Conservation (phyloP, 2,329 filamentous ascomycete species). For the Aphanoascus verrucosus region DNA sequence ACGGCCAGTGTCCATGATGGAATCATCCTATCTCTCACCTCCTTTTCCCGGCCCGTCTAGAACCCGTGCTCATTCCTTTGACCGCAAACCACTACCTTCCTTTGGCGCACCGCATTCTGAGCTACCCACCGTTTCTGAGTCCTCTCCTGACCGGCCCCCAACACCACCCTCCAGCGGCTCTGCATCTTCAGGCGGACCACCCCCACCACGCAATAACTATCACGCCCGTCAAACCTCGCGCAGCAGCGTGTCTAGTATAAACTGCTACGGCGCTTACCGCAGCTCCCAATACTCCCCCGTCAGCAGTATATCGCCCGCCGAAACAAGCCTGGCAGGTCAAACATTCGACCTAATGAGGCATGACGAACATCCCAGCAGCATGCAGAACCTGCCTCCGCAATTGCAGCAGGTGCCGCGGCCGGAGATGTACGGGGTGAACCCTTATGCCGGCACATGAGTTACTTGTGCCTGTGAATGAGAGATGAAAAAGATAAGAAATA, state of each 20-base stretch:
- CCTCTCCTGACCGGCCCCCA: background rate
- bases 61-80: background rate
- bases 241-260: background rate
- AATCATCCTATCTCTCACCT: background rate
- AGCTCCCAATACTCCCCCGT: slow-evolving; percentile 3
- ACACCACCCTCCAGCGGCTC: slow-evolving; percentile 4
- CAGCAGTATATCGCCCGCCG: slow-evolving; percentile 6
- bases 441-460: slow-evolving; percentile 2
- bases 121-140: background rate
- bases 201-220: background rate
- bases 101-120: background rate
- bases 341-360: background rate
- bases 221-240: background rate
- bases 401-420: background rate
- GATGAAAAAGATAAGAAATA: background rate
- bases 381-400: background rate
- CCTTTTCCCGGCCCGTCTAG: background rate
- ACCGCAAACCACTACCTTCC: background rate
- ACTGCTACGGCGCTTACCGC: background rate
- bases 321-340: background rate
- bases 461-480: background rate
- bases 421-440: background rate
- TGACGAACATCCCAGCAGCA: background rate
- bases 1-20: slow-evolving; percentile 8
- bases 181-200: background rate